These are phyloP conservation scores for Starmera quercuum DNA, from an alignment of 805 yeast species.

Conservation along the genomic window DNA sequence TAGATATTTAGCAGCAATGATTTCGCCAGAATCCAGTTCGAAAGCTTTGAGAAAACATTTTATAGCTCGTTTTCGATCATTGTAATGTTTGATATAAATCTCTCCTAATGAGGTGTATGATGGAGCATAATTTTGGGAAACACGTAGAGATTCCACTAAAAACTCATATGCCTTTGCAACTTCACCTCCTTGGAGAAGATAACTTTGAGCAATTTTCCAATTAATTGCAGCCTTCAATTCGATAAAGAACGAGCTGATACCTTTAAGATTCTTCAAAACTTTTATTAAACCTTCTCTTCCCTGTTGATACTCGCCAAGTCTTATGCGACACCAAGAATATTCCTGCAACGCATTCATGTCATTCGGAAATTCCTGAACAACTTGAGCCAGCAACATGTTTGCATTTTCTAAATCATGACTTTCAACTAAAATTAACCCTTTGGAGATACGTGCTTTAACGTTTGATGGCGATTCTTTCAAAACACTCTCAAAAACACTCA, in stretches of 20 bases:
- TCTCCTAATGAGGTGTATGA: constrained; percentile 78
- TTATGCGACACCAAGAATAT: constrained; percentile 70
- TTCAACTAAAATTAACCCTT: constrained; percentile 70
- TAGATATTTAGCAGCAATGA: constrained; percentile 64
- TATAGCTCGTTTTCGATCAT: constrained; percentile 62
- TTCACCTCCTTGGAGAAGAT: constrained; percentile 25
- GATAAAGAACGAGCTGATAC: constrained; percentile 42
- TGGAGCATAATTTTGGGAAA: constrained; percentile 60
- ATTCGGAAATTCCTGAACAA: constrained; percentile 39
- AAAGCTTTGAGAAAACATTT: constrained; percentile 87
- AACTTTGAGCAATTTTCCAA: constrained; percentile 73
- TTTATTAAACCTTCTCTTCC: constrained; percentile 47
- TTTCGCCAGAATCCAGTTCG: constrained; percentile 74
- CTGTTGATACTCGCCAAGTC: constrained; percentile 35
- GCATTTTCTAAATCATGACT: constrained; percentile 54
- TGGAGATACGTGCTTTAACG: constrained; percentile 67
- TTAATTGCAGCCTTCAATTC: constrained; percentile 51
- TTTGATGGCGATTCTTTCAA: constrained; percentile 38
- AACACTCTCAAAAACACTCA: constrained; percentile 60
- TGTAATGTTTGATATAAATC: constrained; percentile 51
- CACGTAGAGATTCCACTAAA: constrained; percentile 56
- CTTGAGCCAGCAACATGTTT: constrained; percentile 38
- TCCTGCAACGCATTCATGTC: constrained; percentile 59
- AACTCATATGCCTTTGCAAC: constrained; percentile 47
- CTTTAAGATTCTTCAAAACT: constrained; percentile 29